Percentiles rank a stretch among this genome's conserved stretches.
phyloP scores from a whole-genome alignment of 2,329 filamentous ascomycete genomes.

The Botryotinia globosa region DNA sequence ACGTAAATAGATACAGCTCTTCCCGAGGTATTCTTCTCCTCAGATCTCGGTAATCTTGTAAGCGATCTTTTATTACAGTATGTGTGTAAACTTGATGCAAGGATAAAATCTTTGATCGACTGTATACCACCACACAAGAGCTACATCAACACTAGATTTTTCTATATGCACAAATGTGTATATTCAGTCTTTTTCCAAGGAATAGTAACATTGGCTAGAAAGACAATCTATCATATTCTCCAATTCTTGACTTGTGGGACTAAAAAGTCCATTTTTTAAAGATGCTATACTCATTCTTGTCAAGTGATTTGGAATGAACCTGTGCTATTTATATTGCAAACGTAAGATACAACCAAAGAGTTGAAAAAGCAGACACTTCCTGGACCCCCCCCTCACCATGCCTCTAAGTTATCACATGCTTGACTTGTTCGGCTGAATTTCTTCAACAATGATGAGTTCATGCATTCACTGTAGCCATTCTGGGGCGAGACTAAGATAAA shows the following conservation, averaged over 20 bases:
- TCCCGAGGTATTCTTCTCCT: neutral
- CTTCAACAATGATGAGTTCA: too few relatives aligned
- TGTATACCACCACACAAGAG: neutral
- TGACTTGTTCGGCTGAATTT: neutral
- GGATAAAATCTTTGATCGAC: neutral
- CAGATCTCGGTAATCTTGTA: neutral
- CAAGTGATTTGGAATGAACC: neutral
- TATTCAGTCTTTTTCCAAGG: neutral
- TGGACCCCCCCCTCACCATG: rapidly evolving
- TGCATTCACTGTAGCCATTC: too few relatives aligned
- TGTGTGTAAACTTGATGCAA: neutral
- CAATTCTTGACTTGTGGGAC: too few relatives aligned
- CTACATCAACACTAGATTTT: neutral
- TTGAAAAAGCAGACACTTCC: neutral
- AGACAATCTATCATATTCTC: too few relatives aligned
- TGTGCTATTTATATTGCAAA: neutral
- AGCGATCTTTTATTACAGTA: neutral
- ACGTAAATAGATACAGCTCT: neutral
- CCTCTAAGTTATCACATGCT: too few relatives aligned
- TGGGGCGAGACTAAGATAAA: rapidly evolving
- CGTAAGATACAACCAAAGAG: too few relatives aligned
- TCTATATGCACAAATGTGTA: too few relatives aligned
- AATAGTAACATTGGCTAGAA: neutral
- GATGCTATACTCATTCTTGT: neutral
- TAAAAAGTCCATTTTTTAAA: neutral